Base-by-base conservation (phyloP, 352 stramenopile species). In the Pythium scleroteichum region DNA sequence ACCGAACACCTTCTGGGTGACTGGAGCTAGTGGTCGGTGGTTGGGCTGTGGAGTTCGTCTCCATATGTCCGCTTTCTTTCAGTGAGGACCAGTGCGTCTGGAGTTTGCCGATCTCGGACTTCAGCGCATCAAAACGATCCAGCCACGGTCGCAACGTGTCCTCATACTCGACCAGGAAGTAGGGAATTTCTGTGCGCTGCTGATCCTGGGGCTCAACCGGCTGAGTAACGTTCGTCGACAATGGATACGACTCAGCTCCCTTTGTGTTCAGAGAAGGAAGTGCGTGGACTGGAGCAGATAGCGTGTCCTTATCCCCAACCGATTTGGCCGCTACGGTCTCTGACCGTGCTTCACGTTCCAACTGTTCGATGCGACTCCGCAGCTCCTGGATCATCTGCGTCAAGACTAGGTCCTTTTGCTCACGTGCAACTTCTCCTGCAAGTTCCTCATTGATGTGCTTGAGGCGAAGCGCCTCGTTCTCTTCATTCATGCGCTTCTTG, bases 401-500 rank as follows among this genome's bases (percentile, higher is more conserved):
- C 23, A 93, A 63, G 46, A 72, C 66, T 48, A 71, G 27, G 32
- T 91, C 78, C 58, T 93, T 88, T 26, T 78, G 44, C 54, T 81
- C 55, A 27, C 71, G 65, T 44, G 72, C 70, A 8, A 70, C 53
- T 20, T 90, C 71, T 14, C 59, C 50, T 5, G 53, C 62, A 26
- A 88, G 29, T 60, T 91, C 73, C 13, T 69, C 72, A 2, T 48
- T 33, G 41, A 71, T 42, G 39, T 64, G 48, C 41, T 66, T 19
- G 12, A 50, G n/a, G 41, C 77, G 80, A 16, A 87, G 20, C 27
- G 22, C 39, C 24, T 90, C 78, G 53, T 93, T 87, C 53, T 91
- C 77, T 22, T 66, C 59, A 16, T 90, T 73, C 84, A 93, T 93
- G 10, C 75, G 59, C 17, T 59, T 56, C 71, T 91, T 89, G 8